Evolutionary conservation across 2,329 filamentous ascomycete genomes (phyloP).

Genomic region (Neonectria hederae): DNA sequence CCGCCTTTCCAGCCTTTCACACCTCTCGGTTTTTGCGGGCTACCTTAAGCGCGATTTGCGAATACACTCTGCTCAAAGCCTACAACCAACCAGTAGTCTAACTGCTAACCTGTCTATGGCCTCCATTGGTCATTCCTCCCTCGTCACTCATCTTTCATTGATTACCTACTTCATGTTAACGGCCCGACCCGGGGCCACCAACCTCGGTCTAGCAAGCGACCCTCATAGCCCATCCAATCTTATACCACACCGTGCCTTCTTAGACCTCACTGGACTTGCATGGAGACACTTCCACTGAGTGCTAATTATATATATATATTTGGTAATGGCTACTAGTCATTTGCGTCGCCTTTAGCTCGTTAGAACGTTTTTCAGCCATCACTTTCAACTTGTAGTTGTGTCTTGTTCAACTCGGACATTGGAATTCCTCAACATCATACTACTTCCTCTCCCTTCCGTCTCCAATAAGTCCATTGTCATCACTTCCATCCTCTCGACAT

Average conservation of each 20-base stretch:
- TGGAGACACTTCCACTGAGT: neutral
- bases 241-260: neutral
- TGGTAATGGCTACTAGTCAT: constrained; percentile 8
- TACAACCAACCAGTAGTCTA: neutral
- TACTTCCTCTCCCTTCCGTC: constrained; percentile 25
- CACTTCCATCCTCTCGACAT: constrained; percentile 22
- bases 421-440: constrained; percentile 15
- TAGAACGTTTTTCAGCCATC: constrained; percentile 8
- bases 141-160: neutral
- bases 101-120: neutral
- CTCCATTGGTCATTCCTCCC: neutral
- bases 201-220: neutral
- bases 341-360: constrained; percentile 15
- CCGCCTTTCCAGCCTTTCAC: constrained; percentile 15
- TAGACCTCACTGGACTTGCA: constrained; percentile 1
- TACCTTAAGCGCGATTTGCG: neutral
- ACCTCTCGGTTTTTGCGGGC: neutral
- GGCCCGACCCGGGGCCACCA: neutral
- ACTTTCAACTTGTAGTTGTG: constrained; percentile 10
- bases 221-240: neutral
- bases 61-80: neutral
- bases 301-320: neutral
- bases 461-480: constrained; percentile 16
- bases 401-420: constrained; percentile 14
- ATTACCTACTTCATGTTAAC: neutral